Conservation (phyloP, 768 basidiomycete species). For the Psilocybe azurescens region DNA sequence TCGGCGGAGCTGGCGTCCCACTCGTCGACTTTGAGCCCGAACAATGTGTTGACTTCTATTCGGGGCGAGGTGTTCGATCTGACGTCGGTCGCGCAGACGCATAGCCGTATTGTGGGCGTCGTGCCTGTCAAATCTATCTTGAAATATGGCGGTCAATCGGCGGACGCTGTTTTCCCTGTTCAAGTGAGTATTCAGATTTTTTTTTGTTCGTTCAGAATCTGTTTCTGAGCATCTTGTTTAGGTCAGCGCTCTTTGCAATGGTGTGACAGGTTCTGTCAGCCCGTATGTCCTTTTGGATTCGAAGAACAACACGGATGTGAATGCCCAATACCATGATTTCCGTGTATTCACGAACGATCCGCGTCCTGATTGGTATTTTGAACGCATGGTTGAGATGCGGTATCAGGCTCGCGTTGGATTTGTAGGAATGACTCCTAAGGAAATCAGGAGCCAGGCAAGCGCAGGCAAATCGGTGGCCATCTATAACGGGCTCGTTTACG, state of each 20-base stretch:
- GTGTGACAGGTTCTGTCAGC: conserved; percentile 77
- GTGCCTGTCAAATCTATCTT: conserved; percentile 77
- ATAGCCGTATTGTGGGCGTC: conserved; percentile 71
- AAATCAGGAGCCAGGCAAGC: conserved; percentile 73
- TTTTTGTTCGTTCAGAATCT: not conserved
- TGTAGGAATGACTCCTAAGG: conserved; percentile 79
- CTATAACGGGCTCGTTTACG: conserved; percentile 88
- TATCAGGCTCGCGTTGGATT: conserved; percentile 90
- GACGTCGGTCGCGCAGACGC: conserved; percentile 65
- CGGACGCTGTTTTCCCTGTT: conserved; percentile 89
- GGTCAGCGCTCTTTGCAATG: conserved; percentile 94
- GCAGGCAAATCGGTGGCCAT: conserved; percentile 74
- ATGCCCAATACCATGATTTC: conserved; percentile 95
- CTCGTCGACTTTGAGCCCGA: conserved; percentile 63
- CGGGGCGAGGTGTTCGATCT: conserved; percentile 97
- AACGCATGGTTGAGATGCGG: conserved; percentile 92
- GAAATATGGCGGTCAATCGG: conserved; percentile 80
- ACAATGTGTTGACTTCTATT: conserved; percentile 81
- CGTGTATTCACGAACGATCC: conserved; percentile 86
- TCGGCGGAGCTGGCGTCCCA: conserved; percentile 76
- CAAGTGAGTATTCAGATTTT: conserved; percentile 59
- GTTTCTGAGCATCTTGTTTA: conserved; percentile 29
- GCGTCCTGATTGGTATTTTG: conserved; percentile 98
- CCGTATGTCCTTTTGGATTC: conserved; percentile 83
- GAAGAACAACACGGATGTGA: conserved; percentile 75